phyloP scores from a whole-genome alignment of 306 rosid genomes.

The Clitoria ternatea region DNA sequence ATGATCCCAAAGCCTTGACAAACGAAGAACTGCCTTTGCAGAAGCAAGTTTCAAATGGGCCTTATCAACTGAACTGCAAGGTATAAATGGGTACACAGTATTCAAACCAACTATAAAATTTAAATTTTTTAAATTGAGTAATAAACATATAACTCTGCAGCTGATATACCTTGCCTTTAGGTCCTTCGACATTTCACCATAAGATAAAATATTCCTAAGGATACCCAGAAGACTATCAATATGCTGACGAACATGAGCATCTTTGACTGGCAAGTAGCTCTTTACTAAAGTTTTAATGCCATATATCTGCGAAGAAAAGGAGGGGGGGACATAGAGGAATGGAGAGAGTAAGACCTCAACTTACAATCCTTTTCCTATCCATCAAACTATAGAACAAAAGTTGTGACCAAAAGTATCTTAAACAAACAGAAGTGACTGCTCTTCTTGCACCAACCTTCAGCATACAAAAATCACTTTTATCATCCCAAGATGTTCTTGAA shows the following conservation, averaged over 20 bases:
- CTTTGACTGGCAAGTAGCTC: conserved; percentile 91
- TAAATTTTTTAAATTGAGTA: background rate
- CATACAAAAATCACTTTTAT: conserved; percentile 78
- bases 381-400: background rate
- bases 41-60: conserved; percentile 90
- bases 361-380: conserved; percentile 8
- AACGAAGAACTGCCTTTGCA: conserved; percentile 86
- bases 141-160: conserved; percentile 8
- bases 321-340: background rate
- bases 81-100: conserved; percentile 24
- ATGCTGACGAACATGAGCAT: conserved; percentile 78
- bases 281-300: conserved; percentile 88
- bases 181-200: conserved; percentile 84
- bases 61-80: conserved; percentile 88
- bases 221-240: conserved; percentile 67
- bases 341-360: background rate
- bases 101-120: conserved; percentile 22
- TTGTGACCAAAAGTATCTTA: conserved; percentile 13
- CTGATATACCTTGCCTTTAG: conserved; percentile 68
- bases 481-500: conserved; percentile 62
- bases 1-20: conserved; percentile 92
- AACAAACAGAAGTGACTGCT: conserved; percentile 11
- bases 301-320: conserved; percentile 53
- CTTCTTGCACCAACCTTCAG: conserved; percentile 68
- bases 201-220: conserved; percentile 63